Evolutionary conservation across 2,329 filamentous ascomycete genomes (phyloP).

Genomic region (Nothophoma quercina): DNA sequence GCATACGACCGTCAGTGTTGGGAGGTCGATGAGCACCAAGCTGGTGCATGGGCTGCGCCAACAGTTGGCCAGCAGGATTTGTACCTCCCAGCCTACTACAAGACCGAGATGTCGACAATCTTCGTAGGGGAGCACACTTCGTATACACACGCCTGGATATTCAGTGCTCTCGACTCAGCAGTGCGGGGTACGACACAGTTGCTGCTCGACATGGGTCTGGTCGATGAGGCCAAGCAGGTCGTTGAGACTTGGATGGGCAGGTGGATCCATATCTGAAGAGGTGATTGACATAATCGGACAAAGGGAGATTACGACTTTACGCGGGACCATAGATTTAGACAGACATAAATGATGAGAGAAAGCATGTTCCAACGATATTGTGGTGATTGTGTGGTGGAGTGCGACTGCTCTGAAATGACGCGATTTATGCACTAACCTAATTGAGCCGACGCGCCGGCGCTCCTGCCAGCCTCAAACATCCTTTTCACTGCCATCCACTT

Average conservation of each 20-base stretch:
- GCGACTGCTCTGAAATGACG: constrained; percentile 1
- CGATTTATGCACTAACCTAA: constrained; percentile 6
- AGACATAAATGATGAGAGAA: background rate
- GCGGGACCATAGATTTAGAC: background rate
- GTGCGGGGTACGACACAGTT: constrained; percentile 71
- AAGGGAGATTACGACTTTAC: background rate
- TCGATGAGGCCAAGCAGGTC: constrained; percentile 73
- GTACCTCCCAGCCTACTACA: constrained; percentile 76
- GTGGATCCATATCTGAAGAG: constrained; percentile 60
- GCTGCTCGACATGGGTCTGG: constrained; percentile 68
- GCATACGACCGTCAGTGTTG: constrained; percentile 71
- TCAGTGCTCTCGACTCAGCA: constrained; percentile 71
- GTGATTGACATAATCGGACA: too few relatives aligned
- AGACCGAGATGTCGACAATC: constrained; percentile 73
- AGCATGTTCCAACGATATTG: background rate
- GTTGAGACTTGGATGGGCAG: constrained; percentile 73
- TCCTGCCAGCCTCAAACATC: background rate
- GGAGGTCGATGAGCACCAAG: constrained; percentile 67
- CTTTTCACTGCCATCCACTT: too few relatives aligned
- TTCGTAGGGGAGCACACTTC: constrained; percentile 73
- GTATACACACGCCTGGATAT: constrained; percentile 76
- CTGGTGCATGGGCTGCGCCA: constrained; percentile 69
- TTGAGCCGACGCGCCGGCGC: background rate
- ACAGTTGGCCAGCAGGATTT: constrained; percentile 71
- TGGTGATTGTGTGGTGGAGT: background rate